phyloP scores from a whole-genome alignment of 2,329 filamentous ascomycete species.

The Aureobasidium sp. region DNA sequence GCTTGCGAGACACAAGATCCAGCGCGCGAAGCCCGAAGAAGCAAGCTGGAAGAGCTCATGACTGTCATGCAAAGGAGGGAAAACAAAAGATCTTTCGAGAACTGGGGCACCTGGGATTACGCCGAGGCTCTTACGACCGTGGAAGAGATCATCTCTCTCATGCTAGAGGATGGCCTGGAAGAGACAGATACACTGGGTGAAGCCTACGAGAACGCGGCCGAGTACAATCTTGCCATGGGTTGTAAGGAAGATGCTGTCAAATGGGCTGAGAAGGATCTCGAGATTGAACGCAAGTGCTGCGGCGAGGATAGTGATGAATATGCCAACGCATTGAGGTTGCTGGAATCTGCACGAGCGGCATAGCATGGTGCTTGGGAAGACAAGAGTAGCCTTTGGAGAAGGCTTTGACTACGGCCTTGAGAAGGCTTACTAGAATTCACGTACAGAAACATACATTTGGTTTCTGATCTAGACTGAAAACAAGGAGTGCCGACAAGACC shows the following conservation, averaged over 20 bases:
- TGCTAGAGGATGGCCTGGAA: conserved; percentile 19
- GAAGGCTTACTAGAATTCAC: not conserved
- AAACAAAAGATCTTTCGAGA: conserved; percentile 2
- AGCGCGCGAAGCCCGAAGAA: conserved; percentile 7
- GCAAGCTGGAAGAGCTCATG: conserved; percentile 12
- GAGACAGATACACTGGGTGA: conserved; percentile 20
- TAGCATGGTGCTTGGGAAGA: not conserved
- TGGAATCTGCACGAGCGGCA: not conserved
- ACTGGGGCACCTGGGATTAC: conserved; percentile 13
- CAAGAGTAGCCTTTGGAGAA: not conserved
- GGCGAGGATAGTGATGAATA: conserved; percentile 11
- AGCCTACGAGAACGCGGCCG: conserved; percentile 17
- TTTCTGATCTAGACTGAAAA: not conserved
- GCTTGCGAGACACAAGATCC: conserved; percentile 20
- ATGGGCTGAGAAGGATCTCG: conserved; percentile 20
- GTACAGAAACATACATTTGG: not conserved
- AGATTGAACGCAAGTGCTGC: conserved; percentile 23
- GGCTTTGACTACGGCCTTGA: not conserved
- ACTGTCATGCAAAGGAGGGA: conserved; percentile 9
- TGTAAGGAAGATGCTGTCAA: conserved; percentile 17
- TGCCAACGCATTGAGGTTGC: not conserved
- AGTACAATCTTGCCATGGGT: conserved; percentile 16
- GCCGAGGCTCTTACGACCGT: conserved; percentile 10
- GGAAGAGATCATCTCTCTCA: conserved; percentile 17
- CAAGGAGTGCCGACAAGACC: not conserved